Evolutionary conservation across 768 basidiomycete genomes (phyloP), one percentile per base, ranked within the genome.

Genomic region (Boletus patriciae): DNA sequence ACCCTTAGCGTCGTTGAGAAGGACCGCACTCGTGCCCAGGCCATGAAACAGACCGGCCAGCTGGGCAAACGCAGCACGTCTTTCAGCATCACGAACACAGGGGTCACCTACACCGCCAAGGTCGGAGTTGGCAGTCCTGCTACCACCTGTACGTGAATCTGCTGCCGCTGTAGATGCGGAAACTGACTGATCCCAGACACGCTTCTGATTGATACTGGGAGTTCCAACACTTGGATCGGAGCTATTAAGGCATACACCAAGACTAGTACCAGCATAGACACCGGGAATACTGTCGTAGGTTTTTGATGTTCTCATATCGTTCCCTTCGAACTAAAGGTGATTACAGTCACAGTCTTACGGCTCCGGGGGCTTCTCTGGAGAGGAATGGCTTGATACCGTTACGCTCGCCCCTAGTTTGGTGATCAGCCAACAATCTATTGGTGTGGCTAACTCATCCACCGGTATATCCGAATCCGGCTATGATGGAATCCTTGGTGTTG

Each of bases 401-500:
- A 42, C 33, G 15, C 49, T 65, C 42, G 3, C 44, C 6, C n/a
- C 52, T 21, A 31, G 8, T 4, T 12, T 57, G 19, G 31, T 54
- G n/a, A 57, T 57, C 8, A 1, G 3, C 0, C 9, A 40, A 1
- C 78, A 79, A 62, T 69, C 67, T n/a, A 73, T 78, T 3, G 57
- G 77, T 13, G 72, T 71, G 41, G 76, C 78, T 0, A 43, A 43
- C 0, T 25, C 41, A 0, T 44, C 68, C 15, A 8, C 19, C 0
- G 75, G 73, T 18, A 67, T 76, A 43, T 13, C 41, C 12, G 63
- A 54, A 41, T 13, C 41, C 12, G 63, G 55, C 2, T 59, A 76
- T 23, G 75, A 78, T 49, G 78, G 78, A 18, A 73, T 78, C 52
- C 67, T 79, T 21, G 62, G 78, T 67, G 42, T 62, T 11, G 70